Evolutionary conservation across 1,284 basidiomycete species (phyloP), one percentile per base, ranked within the genome.

Genomic region (Macrocystidia cucumis): DNA sequence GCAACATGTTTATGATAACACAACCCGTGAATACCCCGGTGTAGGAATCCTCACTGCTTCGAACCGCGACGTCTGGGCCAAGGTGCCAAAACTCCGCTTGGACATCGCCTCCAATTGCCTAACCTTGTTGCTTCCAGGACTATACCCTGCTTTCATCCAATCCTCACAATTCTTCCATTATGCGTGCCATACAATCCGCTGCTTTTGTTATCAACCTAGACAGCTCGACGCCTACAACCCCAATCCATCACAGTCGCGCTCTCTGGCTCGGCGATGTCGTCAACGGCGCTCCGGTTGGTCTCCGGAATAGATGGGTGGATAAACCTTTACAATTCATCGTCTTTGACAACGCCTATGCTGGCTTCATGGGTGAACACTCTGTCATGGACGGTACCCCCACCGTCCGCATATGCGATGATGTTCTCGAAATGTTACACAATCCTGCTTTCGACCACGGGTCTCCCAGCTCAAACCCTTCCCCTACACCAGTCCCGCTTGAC

Each of bases 321-420:
- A 91, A 91, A 56, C 88, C 88, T 5, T 61, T 83, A 35, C 81
- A 93, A 56, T 82, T 91, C 55, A 67, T 91, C 41, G 72, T 91
- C 5, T 86, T 74, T 47, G 82, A 89, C 52, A 89, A 91, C 49
- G 76, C 70, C 14, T 66, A 74, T 41, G 80, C 87, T 1, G 91
- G 90, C 3, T 63, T 91, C 47, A 82, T 92, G 74, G 91, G 91
- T 36, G 91, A 95, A 59, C 91, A 95, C 59, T 89, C 86, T 11
- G 72, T 88, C 46, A 92, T 92, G 88, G 90, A 92, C 51, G 91
- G 90, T 29, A 71, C 69, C 8, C 69, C 68, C 1, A 67, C 62
- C 13, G 67, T 60, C 27, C 60, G 69, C 22, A 63, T 90, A 46
- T 82, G 78, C 52, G 81, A 91, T 52, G 77, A 80, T 30, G 64